Evolutionary conservation across 2,329 filamentous ascomycete genomes (phyloP), one percentile per base, ranked within the genome.

Genomic region (Colletotrichum coccodes): DNA sequence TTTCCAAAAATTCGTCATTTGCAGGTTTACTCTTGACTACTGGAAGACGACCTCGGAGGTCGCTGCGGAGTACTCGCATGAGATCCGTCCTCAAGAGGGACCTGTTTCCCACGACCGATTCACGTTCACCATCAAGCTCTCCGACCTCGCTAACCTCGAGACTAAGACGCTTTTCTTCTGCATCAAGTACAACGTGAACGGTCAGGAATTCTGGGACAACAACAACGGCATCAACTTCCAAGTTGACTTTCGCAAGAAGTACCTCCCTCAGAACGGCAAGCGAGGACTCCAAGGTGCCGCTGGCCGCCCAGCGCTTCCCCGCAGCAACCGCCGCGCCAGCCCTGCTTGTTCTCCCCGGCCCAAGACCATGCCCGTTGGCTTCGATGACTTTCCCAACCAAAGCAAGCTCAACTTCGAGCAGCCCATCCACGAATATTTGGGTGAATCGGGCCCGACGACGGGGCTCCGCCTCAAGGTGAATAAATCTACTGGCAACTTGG

Each of bases 1-100:
- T 0, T 99, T 97, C 82, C 89, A 95, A 61, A 99, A 99, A 82
- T 80, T 86, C 6, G 94, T 99, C 61, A 90, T 92, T n/a, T 95
- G 94, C 79, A 90, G 96, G 58, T 99, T 99, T 80, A 99, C 96
- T 0, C 87, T 98, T 53, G 96, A 99, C 79, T 96, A 97, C 82
- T 99, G 96, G 96, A 97, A 97, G 86, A 99, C 96, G 0, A 97
- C 95, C 0, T 99, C 96, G 0, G 96, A 99, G 78, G 92, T 98
- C 2, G 87, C 87, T 42, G 95, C 94, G n/a, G 94, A 98, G 75
- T 99, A 89, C 82, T 89, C 89, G 32, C 89, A 89, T 73, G 89
- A 92, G 47, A 80, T 80, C 6, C 84, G 83, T 4, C 83, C 88
- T 26, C 50, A 58, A 9, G 64, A 67, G 7, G 44, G 50, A n/a